phyloP scores from a whole-genome alignment of 257 asterid species.

The Scutellaria barbata region DNA sequence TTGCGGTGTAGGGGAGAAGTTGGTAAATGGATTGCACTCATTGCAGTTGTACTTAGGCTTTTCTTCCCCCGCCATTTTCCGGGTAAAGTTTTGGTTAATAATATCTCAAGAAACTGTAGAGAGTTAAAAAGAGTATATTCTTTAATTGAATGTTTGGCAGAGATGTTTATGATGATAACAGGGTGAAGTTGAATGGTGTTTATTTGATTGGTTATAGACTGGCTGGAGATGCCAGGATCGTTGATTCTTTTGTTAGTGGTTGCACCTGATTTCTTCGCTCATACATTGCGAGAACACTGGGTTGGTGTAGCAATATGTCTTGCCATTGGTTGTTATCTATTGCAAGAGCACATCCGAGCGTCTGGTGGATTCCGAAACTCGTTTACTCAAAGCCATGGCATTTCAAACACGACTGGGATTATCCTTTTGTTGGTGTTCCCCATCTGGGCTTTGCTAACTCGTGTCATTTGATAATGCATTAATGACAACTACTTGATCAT shows the following conservation, averaged over 20 bases:
- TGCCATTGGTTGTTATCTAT: conserved; percentile 73
- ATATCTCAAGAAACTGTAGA: no score
- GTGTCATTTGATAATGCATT: conserved; percentile 18
- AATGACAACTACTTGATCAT: neutral
- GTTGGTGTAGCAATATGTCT: conserved; percentile 69
- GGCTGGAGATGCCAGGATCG: conserved; percentile 97
- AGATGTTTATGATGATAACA: neutral
- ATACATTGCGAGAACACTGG: conserved; percentile 60
- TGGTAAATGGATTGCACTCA: conserved; percentile 84
- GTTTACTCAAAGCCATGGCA: conserved; percentile 75
- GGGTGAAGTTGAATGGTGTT: neutral
- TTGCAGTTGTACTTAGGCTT: conserved; percentile 86
- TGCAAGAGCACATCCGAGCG: conserved; percentile 89
- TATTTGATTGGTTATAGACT: conserved; percentile 48
- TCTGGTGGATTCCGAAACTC: conserved; percentile 93
- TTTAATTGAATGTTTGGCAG: no score
- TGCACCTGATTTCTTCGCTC: conserved; percentile 74
- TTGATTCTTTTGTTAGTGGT: conserved; percentile 85
- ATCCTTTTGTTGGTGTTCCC: conserved; percentile 75
- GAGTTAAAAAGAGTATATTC: no score
- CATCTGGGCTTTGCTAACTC: conserved; percentile 70
- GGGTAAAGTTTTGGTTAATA: conserved; percentile 51
- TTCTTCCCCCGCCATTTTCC: conserved; percentile 97
- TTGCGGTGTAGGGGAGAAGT: conserved; percentile 72
- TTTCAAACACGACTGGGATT: conserved; percentile 87